Conservation (phyloP, 345 rosid species). For the Isatis tinctoria region DNA sequence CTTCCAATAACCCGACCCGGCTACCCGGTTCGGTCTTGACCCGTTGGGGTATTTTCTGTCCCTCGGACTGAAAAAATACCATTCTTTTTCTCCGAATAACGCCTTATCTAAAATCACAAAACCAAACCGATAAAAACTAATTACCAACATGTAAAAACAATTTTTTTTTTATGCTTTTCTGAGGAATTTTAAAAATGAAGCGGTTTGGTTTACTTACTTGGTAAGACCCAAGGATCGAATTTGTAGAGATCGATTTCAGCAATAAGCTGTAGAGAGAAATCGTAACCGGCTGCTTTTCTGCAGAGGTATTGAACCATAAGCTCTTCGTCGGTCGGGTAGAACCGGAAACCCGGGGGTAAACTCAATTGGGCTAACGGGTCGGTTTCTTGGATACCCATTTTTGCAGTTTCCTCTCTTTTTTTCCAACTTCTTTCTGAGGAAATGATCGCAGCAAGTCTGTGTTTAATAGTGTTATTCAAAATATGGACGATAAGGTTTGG, state of each 20-base stretch:
- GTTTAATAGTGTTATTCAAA: background rate
- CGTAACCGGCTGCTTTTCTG: constrained; percentile 74
- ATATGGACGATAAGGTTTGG: constrained; percentile 12
- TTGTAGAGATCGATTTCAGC: constrained; percentile 90
- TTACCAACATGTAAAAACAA: background rate
- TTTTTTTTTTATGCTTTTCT: too few species aligned
- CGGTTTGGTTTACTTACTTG: constrained; percentile 43
- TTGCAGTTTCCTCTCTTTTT: background rate
- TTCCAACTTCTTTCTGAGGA: background rate
- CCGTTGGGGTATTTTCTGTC: constrained; percentile 96
- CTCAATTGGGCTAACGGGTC: constrained; percentile 78
- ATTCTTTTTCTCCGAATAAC: constrained; percentile 82
- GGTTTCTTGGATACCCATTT: constrained; percentile 64
- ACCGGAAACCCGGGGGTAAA: constrained; percentile 94
- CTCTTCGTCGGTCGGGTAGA: constrained; percentile 95
- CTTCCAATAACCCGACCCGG: constrained; percentile 94
- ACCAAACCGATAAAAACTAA: background rate
- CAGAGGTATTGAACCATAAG: constrained; percentile 83
- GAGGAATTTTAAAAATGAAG: background rate
- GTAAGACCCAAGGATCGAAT: constrained; percentile 87
- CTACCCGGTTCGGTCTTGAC: constrained; percentile 85
- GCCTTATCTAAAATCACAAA: constrained; percentile 58
- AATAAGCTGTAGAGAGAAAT: constrained; percentile 61
- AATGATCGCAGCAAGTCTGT: background rate
- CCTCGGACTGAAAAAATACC: constrained; percentile 93